Conservation (phyloP, 2,329 filamentous ascomycete species). For the Aspergillus pseudoviridinutans region DNA sequence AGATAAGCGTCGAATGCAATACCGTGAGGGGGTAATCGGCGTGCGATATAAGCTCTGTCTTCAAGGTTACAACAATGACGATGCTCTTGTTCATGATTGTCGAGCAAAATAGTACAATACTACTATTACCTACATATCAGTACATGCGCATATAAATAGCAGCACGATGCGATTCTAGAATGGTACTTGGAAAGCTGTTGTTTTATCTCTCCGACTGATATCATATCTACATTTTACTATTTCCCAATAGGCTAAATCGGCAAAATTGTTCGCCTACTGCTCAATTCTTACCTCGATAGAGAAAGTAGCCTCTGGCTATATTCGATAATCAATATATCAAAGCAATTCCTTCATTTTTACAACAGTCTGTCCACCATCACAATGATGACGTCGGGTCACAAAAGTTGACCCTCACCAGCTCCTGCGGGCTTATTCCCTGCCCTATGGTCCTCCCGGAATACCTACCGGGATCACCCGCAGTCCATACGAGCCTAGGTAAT, state of each 20-base stretch:
- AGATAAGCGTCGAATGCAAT: neutral
- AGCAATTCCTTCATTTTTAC: neutral
- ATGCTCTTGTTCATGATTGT: no score
- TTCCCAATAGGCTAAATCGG: neutral
- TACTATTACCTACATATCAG: neutral
- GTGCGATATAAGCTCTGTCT: neutral
- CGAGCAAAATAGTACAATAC: no score
- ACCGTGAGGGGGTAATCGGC: neutral
- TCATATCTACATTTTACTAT: neutral
- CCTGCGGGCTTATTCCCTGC: slow-evolving; percentile 3
- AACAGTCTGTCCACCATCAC: neutral
- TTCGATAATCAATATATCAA: neutral
- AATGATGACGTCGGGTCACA: neutral
- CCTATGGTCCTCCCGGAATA: slow-evolving; percentile 8
- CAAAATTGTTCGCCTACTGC: neutral
- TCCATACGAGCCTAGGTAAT: neutral
- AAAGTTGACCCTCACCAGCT: neutral
- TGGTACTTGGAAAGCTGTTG: neutral
- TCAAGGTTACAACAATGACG: no score
- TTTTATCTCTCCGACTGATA: neutral
- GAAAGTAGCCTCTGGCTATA: neutral
- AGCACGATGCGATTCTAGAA: neutral
- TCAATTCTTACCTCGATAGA: neutral
- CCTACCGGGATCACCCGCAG: slow-evolving; percentile 11
- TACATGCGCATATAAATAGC: neutral